A percentile compares a stretch with the other conserved stretches of the same genome.
These are phyloP conservation scores for Articulospora tetracladia DNA, from an alignment of 495 filamentous ascomycete species.

Conservation along the genomic window DNA sequence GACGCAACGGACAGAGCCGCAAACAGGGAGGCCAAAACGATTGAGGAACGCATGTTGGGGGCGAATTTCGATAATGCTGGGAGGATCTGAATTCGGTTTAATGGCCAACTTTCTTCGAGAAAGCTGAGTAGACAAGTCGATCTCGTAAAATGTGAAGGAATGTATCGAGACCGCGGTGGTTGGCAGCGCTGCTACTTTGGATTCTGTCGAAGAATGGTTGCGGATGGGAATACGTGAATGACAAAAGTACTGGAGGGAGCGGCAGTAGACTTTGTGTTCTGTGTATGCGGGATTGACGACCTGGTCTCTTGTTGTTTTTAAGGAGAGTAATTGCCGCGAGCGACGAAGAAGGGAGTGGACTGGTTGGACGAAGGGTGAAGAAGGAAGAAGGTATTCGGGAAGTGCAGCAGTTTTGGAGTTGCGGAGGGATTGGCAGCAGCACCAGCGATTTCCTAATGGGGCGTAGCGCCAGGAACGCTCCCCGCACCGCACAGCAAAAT, in stretches of 20 bases:
- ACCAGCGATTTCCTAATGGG: background rate
- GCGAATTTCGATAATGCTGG: conserved; percentile 12
- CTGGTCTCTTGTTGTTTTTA: background rate
- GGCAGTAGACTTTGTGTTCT: conserved; percentile 27
- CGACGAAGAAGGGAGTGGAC: background rate
- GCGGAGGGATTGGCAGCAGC: too few species aligned
- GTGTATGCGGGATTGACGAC: background rate
- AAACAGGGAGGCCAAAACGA: conserved; percentile 56
- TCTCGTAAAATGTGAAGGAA: background rate
- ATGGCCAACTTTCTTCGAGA: conserved; percentile 21
- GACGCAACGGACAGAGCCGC: conserved; percentile 57
- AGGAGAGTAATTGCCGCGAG: conserved; percentile 8
- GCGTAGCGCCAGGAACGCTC: background rate
- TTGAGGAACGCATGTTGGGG: conserved; percentile 65
- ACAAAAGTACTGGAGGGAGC: conserved; percentile 34
- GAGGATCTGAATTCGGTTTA: conserved; percentile 14
- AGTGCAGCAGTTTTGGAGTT: background rate
- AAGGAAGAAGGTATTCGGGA: background rate
- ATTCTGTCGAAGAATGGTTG: conserved; percentile 30
- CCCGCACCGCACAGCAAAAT: too few species aligned
- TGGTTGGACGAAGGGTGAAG: conserved; percentile 1
- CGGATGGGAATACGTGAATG: conserved; percentile 20
- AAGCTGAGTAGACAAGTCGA: conserved; percentile 5
- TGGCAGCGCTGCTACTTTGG: conserved; percentile 27
- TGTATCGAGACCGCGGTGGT: conserved; percentile 22